Evolutionary conservation across 768 basidiomycete species (phyloP).

Genomic region (Hericium rajendrae): DNA sequence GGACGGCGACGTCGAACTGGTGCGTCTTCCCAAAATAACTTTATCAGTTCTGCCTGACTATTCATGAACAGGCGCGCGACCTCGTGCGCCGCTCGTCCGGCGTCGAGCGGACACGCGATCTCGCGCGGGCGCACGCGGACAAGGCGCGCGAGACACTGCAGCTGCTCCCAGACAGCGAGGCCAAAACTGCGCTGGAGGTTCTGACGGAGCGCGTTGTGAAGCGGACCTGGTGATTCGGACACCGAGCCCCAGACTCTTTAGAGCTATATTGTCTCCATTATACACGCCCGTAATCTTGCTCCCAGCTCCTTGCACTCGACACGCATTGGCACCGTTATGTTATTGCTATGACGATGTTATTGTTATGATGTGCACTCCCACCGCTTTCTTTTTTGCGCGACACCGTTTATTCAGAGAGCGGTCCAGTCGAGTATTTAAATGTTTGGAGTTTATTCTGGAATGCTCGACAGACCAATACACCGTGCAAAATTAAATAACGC

Average conservation of each 20-base stretch:
- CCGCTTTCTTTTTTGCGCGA: neutral
- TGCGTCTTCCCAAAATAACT: conserved; percentile 26
- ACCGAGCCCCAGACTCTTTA: neutral
- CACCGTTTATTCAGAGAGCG: neutral
- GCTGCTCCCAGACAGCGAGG: conserved; percentile 72
- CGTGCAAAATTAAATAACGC: neutral
- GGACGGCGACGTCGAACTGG: conserved; percentile 73
- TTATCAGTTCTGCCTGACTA: neutral
- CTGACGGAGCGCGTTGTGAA: conserved; percentile 61
- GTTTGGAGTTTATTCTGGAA: neutral
- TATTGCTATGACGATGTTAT: neutral
- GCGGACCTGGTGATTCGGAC: conserved; percentile 37
- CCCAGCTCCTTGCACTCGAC: too few species aligned
- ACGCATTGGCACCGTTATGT: neutral
- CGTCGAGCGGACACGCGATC: conserved; percentile 64
- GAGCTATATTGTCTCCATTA: neutral
- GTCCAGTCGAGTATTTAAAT: neutral
- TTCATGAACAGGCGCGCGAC: conserved; percentile 45
- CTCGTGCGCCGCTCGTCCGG: conserved; percentile 64
- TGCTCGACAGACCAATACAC: neutral
- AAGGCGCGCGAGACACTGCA: conserved; percentile 64
- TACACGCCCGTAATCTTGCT: neutral
- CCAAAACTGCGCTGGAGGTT: conserved; percentile 63
- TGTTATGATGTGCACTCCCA: neutral
- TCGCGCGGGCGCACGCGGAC: conserved; percentile 67